Evolutionary conservation across 345 rosid species (phyloP).

Genomic region (Sisymbrium altissimum): DNA sequence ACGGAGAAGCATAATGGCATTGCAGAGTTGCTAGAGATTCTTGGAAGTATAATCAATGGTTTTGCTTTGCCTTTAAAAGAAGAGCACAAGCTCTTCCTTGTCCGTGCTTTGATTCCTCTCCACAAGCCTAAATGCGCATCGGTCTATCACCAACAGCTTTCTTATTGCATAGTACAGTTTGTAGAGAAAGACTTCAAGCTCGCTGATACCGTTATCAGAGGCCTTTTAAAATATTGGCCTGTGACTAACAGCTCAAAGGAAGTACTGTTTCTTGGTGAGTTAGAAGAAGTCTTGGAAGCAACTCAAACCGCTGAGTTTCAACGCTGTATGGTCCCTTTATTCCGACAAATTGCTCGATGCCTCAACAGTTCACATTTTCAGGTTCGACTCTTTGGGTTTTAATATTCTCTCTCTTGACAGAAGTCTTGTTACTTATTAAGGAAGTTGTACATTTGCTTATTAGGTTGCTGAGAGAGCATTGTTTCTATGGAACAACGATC

Average conservation of each 20-base stretch:
- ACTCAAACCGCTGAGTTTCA: constrained; percentile 85
- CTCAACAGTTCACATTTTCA: constrained; percentile 85
- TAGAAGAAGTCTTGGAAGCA: constrained; percentile 89
- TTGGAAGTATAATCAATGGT: constrained; percentile 89
- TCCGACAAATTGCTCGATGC: constrained; percentile 65
- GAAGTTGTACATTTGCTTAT: neutral
- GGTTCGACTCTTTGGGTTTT: constrained; percentile 37
- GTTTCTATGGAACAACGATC: constrained; percentile 67
- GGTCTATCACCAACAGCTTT: constrained; percentile 75
- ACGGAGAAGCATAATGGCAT: constrained; percentile 87
- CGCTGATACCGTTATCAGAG: constrained; percentile 73
- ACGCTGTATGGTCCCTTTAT: constrained; percentile 82
- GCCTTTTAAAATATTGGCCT: constrained; percentile 83
- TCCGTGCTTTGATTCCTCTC: constrained; percentile 78
- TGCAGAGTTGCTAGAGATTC: constrained; percentile 72
- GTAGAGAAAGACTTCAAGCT: constrained; percentile 90
- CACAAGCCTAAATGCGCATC: constrained; percentile 78
- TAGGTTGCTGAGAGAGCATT: constrained; percentile 71
- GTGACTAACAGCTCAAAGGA: constrained; percentile 85
- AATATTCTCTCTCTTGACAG: neutral
- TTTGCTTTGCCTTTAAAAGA: constrained; percentile 84
- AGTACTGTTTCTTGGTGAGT: constrained; percentile 80
- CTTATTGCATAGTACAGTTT: constrained; percentile 80
- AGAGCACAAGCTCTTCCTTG: constrained; percentile 90
- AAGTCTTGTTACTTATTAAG: neutral